Evolutionary conservation across 805 yeast genomes (phyloP).

Genomic region (Barnettozyma salicaria): DNA sequence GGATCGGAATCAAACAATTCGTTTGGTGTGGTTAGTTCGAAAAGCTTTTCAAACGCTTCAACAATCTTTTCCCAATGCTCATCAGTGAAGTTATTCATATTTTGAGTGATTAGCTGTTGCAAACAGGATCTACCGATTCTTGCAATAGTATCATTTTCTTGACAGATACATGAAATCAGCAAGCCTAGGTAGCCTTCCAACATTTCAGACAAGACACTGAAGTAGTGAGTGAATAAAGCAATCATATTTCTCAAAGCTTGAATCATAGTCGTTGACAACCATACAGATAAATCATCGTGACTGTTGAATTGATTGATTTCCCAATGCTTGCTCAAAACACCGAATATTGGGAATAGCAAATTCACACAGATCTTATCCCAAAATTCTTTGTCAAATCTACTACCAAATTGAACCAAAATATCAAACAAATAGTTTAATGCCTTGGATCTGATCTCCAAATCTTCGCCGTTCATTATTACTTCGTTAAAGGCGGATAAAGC

Average conservation of each 20-base stretch:
- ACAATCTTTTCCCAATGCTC: conserved; percentile 74
- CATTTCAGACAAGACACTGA: conserved; percentile 66
- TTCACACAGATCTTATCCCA: conserved; percentile 81
- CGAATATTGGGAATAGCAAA: conserved; percentile 85
- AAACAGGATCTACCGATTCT: conserved; percentile 90
- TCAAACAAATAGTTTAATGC: conserved; percentile 83
- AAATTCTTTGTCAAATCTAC: conserved; percentile 61
- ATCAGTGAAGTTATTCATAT: conserved; percentile 53
- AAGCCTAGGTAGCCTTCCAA: conserved; percentile 74
- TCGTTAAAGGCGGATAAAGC: conserved; percentile 80
- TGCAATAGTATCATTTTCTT: conserved; percentile 94
- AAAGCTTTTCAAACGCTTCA: conserved; percentile 58
- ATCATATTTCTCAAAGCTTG: conserved; percentile 91
- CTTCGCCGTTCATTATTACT: conserved; percentile 88
- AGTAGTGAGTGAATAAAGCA: conserved; percentile 75
- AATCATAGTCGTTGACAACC: conserved; percentile 94
- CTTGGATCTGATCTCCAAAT: conserved; percentile 86
- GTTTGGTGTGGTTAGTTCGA: conserved; percentile 77
- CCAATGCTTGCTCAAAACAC: conserved; percentile 71
- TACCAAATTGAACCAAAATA: conserved; percentile 72
- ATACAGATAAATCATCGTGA: conserved; percentile 85
- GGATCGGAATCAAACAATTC: conserved; percentile 64
- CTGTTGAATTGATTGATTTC: conserved; percentile 58
- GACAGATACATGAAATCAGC: conserved; percentile 84
- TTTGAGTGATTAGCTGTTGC: conserved; percentile 71